Evolutionary conservation across 805 yeast species (phyloP), one percentile per base, ranked within the genome.

Genomic region (Pichia phayaonensis): DNA sequence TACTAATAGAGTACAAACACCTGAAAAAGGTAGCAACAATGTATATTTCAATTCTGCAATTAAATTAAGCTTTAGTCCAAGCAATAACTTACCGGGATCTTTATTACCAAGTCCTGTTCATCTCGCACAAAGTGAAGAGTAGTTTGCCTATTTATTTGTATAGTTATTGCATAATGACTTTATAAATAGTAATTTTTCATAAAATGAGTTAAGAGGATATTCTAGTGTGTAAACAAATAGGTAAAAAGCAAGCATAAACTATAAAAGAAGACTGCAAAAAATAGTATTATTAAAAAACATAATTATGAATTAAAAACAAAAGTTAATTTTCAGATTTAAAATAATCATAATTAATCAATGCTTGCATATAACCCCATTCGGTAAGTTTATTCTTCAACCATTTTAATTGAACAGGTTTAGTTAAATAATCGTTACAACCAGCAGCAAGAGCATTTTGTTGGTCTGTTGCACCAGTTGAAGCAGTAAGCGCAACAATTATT

Each of bases 341-440:
- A 39, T 95, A 92, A 64, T 94, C 97, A 66, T 86, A 92, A 67
- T 92, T 95, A 64, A 92, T 90, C 46, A 92, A 71, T 0, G 97
- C 97, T 69, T 92, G 99, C 98, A 92, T 92, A 67, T 98, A 92
- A 0, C 99, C 98, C 98, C 98, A 94, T 67, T 92, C 97, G 0
- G 90, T 85, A 47, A 94, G 86, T 68, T 94, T 94, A 62, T 87
- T 88, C 60, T 90, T 87, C 44, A 94, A 72, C 99, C 99, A 94
- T 45, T 81, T 87, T 58, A 92, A 72, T 59, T 90, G 92, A 10
- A 94, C 98, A 0, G 99, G 99, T 59, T 94, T 94, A 11, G 97
- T 94, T 58, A 94, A 70, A 69, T 85, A 94, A 67, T 94, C 99
- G 62, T 94, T 94, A 69, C 99, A 94, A 44, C 99, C 99, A 3